A percentile compares a stretch with the other conserved stretches of the same genome.
Evolutionary conservation across 2,329 filamentous ascomycete genomes (phyloP).

Genomic region (Cladosporium sp.): DNA sequence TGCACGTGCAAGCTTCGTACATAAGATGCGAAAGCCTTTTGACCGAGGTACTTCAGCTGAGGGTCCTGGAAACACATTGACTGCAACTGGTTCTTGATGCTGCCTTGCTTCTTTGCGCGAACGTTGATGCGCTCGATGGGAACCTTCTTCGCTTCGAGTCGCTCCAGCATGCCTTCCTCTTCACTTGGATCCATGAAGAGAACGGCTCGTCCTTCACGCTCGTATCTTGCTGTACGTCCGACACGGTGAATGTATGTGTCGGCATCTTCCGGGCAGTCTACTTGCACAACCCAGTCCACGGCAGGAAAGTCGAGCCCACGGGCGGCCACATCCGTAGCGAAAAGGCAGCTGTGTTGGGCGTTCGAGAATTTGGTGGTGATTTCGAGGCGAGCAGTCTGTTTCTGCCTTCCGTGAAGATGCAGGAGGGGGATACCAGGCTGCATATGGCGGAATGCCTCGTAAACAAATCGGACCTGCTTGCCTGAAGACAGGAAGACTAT

Average conservation of each 20-base stretch:
- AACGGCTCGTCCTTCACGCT: slow-evolving; percentile 80
- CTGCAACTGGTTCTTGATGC: slow-evolving; percentile 78
- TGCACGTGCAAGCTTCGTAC: slow-evolving; percentile 79
- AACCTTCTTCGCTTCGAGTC: slow-evolving; percentile 83
- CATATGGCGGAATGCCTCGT: slow-evolving; percentile 86
- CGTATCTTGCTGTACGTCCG: slow-evolving; percentile 88
- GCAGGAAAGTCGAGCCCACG: slow-evolving; percentile 92
- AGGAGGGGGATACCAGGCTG: slow-evolving; percentile 91
- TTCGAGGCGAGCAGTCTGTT: slow-evolving; percentile 80
- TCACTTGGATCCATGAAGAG: slow-evolving; percentile 90
- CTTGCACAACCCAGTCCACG: slow-evolving; percentile 97
- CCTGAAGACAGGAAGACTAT: slow-evolving; percentile 92
- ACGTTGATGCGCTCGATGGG: slow-evolving; percentile 83
- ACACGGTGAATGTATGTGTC: slow-evolving; percentile 98
- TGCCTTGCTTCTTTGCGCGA: slow-evolving; percentile 81
- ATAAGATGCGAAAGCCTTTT: slow-evolving; percentile 94
- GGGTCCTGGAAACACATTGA: slow-evolving; percentile 95
- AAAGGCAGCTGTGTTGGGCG: slow-evolving; percentile 79
- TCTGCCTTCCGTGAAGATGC: slow-evolving; percentile 90
- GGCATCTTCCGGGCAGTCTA: slow-evolving; percentile 93
- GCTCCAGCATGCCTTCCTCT: slow-evolving; percentile 82
- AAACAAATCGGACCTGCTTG: slow-evolving; percentile 94
- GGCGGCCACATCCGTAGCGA: slow-evolving; percentile 92
- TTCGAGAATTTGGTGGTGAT: slow-evolving; percentile 79
- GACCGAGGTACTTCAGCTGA: slow-evolving; percentile 87